Evolutionary conservation across 495 filamentous ascomycete genomes (phyloP).

Genomic region (Daldinia vernicosa): DNA sequence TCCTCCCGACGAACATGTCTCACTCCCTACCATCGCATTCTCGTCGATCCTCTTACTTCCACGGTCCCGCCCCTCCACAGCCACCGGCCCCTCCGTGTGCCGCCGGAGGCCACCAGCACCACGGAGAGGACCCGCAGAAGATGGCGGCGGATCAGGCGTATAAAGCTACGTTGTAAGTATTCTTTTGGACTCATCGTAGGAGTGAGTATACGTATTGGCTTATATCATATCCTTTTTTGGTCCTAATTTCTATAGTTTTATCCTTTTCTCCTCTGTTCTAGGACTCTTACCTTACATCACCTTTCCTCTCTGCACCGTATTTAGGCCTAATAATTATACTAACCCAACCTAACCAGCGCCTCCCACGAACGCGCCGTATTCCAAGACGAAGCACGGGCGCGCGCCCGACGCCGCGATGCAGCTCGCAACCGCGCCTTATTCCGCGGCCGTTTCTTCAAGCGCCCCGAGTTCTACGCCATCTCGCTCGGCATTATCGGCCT

Average conservation of each 20-base stretch:
- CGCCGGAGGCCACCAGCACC: not conserved
- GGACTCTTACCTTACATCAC: no score
- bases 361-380: conserved; percentile 40
- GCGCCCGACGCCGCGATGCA: conserved; percentile 34
- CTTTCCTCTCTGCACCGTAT: not conserved
- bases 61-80: not conserved
- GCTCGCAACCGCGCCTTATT: conserved; percentile 37
- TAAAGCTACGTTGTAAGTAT: conserved; percentile 31
- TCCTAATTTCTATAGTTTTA: no score
- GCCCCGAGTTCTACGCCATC: conserved; percentile 37
- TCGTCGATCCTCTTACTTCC: conserved; percentile 16
- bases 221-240: not conserved
- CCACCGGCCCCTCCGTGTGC: not conserved
- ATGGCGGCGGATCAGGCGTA: conserved; percentile 35
- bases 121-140: conserved; percentile 14
- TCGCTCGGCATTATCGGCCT: conserved; percentile 29
- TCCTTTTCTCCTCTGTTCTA: no score
- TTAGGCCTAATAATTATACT: not conserved
- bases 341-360: conserved; percentile 18
- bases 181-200: not conserved
- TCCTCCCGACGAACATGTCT: conserved; percentile 5
- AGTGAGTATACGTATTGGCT: not conserved
- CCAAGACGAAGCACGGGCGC: conserved; percentile 34
- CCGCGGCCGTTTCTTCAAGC: conserved; percentile 26
- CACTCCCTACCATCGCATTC: conserved; percentile 7